Percentiles rank a stretch among this genome's conserved stretches.
These are phyloP conservation scores for Canariomyces notabilis DNA, from an alignment of 2,329 filamentous ascomycete genomes.

Conservation along the genomic window DNA sequence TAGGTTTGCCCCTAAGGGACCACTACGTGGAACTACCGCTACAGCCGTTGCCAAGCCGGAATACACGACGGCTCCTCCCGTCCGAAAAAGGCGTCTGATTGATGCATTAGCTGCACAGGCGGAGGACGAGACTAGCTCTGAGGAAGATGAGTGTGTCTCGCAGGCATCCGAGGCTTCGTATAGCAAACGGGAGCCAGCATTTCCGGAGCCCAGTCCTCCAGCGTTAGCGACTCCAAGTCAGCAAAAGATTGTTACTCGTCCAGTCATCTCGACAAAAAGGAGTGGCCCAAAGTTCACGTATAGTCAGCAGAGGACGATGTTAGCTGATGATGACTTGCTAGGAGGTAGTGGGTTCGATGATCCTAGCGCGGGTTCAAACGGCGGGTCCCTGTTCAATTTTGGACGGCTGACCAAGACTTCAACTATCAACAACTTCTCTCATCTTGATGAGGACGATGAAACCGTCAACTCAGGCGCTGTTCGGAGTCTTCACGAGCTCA, in stretches of 20 bases:
- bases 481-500: constrained; percentile 59
- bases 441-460: constrained; percentile 43
- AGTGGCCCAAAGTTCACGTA: constrained; percentile 37
- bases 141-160: constrained; percentile 24
- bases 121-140: constrained; percentile 31
- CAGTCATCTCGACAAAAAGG: constrained; percentile 27
- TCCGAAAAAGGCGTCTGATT: constrained; percentile 34
- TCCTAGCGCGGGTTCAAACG: constrained; percentile 16
- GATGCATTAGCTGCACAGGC: constrained; percentile 40
- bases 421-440: constrained; percentile 27
- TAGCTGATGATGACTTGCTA: constrained; percentile 29
- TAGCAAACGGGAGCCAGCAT: constrained; percentile 4
- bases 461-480: constrained; percentile 46
- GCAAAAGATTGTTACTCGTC: constrained; percentile 21
- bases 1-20: constrained; percentile 8
- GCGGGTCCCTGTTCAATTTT: constrained; percentile 23
- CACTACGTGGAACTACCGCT: not conserved
- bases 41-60: not conserved
- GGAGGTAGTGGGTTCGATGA: constrained; percentile 20
- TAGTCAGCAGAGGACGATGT: constrained; percentile 35
- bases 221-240: constrained; percentile 16
- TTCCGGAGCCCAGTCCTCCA: constrained; percentile 23
- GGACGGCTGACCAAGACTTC: constrained; percentile 22
- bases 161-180: constrained; percentile 11
- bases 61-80: not conserved